phyloP scores from a whole-genome alignment of 164 flowering plant genomes.

The Aristolochia californica region DNA sequence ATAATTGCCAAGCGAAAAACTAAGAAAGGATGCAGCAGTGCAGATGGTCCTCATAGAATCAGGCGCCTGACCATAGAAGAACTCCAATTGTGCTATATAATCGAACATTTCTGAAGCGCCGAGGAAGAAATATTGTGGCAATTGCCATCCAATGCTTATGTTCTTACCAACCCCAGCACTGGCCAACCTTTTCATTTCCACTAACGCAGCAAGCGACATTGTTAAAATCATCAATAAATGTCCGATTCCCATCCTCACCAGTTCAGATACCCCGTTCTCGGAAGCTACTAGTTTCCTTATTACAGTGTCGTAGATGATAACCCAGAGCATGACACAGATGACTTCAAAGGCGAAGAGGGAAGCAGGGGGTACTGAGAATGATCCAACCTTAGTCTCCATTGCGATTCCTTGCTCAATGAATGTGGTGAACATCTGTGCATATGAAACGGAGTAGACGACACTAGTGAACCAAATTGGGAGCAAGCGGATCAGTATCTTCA shows the following conservation, averaged over 20 bases:
- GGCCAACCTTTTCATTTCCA: conserved; percentile 5
- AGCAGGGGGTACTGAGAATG: conserved; percentile 10
- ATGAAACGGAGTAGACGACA: no score
- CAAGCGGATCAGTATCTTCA: no score
- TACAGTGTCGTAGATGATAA: no score
- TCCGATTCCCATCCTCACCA: conserved; percentile 14
- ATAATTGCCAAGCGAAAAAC: conserved; percentile 53
- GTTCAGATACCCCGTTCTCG: conserved; percentile 8
- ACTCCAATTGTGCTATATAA: conserved; percentile 62
- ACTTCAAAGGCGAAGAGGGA: conserved; percentile 4
- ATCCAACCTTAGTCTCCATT: conserved; percentile 4
- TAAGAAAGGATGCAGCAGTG: conserved; percentile 53
- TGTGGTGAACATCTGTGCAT: no score
- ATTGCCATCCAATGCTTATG: no score
- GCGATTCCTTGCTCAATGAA: conserved; percentile 7
- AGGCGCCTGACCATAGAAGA: no score
- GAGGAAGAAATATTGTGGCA: no score
- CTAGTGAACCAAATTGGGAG: no score
- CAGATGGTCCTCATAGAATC: conserved; percentile 66
- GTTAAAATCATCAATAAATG: conserved; percentile 1
- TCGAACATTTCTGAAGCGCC: conserved; percentile 69
- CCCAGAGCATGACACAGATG: conserved; percentile 6
- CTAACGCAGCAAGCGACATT: conserved; percentile 11
- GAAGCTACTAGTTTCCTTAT: neutral
- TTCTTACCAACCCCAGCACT: no score